Evolutionary conservation across 805 yeast genomes (phyloP).

Genomic region (Barnettozyma salicaria): DNA sequence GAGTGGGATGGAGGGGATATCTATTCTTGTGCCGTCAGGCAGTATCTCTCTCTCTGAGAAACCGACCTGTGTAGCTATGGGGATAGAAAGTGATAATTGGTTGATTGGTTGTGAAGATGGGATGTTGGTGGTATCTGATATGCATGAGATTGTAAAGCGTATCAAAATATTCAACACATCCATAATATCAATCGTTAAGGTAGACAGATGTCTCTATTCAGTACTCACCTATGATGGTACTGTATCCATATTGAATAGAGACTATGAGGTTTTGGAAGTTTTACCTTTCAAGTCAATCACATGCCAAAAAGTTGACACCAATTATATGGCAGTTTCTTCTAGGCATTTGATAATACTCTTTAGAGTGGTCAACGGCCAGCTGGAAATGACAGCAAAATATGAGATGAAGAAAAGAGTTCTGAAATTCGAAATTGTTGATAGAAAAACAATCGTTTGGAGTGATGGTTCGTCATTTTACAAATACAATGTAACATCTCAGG

Average conservation of each 20-base stretch:
- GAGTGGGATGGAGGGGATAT: too few relatives aligned
- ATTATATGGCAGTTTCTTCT: conserved; percentile 14
- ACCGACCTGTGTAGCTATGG: background rate
- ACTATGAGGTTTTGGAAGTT: background rate
- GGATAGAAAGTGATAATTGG: background rate
- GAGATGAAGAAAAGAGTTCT: conserved; percentile 25
- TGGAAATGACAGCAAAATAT: conserved; percentile 24
- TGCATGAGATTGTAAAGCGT: background rate
- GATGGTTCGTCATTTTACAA: conserved; percentile 5
- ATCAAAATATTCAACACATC: background rate
- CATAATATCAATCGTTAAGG: conserved; percentile 1
- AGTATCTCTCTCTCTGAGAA: too few relatives aligned
- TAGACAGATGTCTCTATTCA: background rate
- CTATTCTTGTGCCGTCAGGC: too few relatives aligned
- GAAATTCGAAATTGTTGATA: conserved; percentile 18
- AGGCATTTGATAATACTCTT: conserved; percentile 14
- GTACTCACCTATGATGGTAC: conserved; percentile 1
- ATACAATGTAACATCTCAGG: conserved; percentile 1
- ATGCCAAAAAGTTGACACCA: background rate
- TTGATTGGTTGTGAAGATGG: conserved; percentile 1
- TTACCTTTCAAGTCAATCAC: conserved; percentile 6
- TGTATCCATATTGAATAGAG: conserved; percentile 5
- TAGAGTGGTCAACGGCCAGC: conserved; percentile 17
- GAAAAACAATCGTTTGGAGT: conserved; percentile 5
- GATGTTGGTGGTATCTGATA: background rate